Percentiles rank a stretch among this genome's conserved stretches.
phyloP scores from a whole-genome alignment of 129 eudicot genomes.

The Ambrosia artemisiifolia region DNA sequence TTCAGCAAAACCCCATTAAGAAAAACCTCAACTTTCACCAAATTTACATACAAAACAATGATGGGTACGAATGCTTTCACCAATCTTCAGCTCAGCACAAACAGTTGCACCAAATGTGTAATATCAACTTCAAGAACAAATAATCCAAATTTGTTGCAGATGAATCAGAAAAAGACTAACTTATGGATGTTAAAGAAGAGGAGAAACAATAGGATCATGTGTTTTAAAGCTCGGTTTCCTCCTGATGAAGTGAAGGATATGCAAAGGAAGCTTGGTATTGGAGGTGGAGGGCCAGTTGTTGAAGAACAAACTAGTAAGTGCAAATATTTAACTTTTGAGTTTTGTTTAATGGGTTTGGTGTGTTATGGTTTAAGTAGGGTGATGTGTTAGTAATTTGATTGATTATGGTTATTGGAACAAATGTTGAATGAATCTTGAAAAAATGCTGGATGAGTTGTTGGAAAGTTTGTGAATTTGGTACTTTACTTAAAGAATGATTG shows the following conservation, averaged over 20 bases:
- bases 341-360: not conserved
- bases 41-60: constrained; percentile 22
- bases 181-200: constrained; percentile 28
- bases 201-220: constrained; percentile 39
- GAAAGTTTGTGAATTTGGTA: not conserved
- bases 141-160: constrained; percentile 25
- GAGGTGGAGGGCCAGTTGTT: constrained; percentile 36
- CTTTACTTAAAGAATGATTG: not conserved
- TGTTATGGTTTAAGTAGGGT: not conserved
- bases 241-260: constrained; percentile 56
- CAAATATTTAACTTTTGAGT: not conserved
- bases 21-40: not conserved
- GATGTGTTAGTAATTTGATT: constrained; percentile 3
- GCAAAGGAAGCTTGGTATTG: constrained; percentile 38
- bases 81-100: constrained; percentile 43
- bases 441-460: not conserved
- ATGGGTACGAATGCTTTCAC: constrained; percentile 39
- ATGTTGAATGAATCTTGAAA: not conserved
- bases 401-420: constrained; percentile 12
- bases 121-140: constrained; percentile 33
- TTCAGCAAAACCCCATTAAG: constrained; percentile 20
- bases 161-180: constrained; percentile 31
- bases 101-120: constrained; percentile 44
- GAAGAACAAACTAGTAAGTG: constrained; percentile 51
- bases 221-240: constrained; percentile 57